Percentiles rank a stretch among this genome's conserved stretches.
Evolutionary conservation across 352 stramenopile species (phyloP).

Genomic region (Globisporangium iwayamae): DNA sequence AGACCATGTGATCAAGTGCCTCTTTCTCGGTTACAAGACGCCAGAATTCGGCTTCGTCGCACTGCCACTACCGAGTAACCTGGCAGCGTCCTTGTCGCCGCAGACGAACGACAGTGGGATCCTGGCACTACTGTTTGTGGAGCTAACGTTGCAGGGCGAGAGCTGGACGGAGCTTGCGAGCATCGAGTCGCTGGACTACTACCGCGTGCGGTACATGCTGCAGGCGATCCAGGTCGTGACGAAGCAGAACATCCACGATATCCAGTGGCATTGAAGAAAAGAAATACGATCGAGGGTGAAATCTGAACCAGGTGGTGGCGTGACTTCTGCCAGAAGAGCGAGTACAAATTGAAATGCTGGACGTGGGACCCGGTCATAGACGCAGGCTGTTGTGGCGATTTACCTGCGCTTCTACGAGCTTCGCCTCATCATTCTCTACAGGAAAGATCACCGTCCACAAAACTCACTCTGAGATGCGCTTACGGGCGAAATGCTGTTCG

Average conservation of each 20-base stretch:
- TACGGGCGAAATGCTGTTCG: background rate
- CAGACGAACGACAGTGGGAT: slow-evolving; percentile 10
- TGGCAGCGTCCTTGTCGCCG: background rate
- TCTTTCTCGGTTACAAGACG: background rate
- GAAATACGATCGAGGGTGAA: background rate
- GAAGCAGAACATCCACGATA: slow-evolving; percentile 7
- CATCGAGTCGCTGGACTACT: slow-evolving; percentile 10
- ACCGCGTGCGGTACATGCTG: slow-evolving; percentile 13
- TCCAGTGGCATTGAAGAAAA: background rate
- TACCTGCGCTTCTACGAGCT: background rate
- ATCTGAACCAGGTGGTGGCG: background rate
- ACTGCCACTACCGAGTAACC: background rate
- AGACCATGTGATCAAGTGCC: background rate
- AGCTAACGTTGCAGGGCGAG: slow-evolving; percentile 2
- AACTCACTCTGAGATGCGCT: background rate
- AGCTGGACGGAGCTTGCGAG: background rate
- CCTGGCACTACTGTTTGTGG: slow-evolving; percentile 13
- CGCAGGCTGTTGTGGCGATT: background rate
- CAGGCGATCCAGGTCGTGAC: slow-evolving; percentile 12
- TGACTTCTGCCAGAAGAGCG: background rate
- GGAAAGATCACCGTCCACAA: background rate
- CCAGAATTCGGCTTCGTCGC: background rate
- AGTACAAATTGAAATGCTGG: background rate
- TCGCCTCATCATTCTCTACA: background rate
- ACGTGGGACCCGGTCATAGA: background rate